Base-by-base conservation (phyloP, 139 green algal genomes). In the Volvox africanus region DNA sequence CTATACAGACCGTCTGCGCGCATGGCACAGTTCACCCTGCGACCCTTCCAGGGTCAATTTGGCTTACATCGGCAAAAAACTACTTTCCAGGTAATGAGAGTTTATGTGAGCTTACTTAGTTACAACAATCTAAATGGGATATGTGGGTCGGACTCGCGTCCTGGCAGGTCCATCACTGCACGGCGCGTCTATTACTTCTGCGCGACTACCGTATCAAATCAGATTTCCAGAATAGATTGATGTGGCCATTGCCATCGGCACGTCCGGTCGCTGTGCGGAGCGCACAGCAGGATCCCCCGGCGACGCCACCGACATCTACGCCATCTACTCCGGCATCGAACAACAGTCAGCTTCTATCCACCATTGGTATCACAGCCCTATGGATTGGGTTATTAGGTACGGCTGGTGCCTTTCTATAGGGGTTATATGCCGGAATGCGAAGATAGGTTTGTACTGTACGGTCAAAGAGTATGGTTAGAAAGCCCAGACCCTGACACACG, bases 341-440 rank as follows among this genome's bases (percentile, higher is more conserved):
- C 22, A 82, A 93, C 78, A 73, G 24, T 32, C 82, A 91, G 30
- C 90, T 93, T 18, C 78, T 91, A 1, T 88, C 88, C 33, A 88
- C 90, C 0, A 24, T 93, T 3, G 84, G 90, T 12, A 91, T 93
- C 32, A 80, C 35, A 21, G 85, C 90, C 9, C 67, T 93, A 12
- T 93, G 90, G 90, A 67, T 93, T 24, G 84, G 79, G 0, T 26
- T 93, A 0, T 44, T 76, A 16, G 89, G 89, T 92, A 22, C 35
- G 73, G 26, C 14, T 35, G 24, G 13, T 79, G 20, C 32, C 44
- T 86, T 21, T 73, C 65, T 12, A 55, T 9, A 5, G 44, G 44
- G 44, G 44, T 55, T 55, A 9, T 14, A 14, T 55, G 44, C 9
- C 44, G 44, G 44, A 5, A 55, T 9, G 44, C 44, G 9, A 55